A percentile compares a stretch with the other conserved stretches of the same genome.
These are phyloP conservation scores for Erysimum cheiranthoides DNA, from an alignment of 345 rosid genomes.

Conservation along the genomic window DNA sequence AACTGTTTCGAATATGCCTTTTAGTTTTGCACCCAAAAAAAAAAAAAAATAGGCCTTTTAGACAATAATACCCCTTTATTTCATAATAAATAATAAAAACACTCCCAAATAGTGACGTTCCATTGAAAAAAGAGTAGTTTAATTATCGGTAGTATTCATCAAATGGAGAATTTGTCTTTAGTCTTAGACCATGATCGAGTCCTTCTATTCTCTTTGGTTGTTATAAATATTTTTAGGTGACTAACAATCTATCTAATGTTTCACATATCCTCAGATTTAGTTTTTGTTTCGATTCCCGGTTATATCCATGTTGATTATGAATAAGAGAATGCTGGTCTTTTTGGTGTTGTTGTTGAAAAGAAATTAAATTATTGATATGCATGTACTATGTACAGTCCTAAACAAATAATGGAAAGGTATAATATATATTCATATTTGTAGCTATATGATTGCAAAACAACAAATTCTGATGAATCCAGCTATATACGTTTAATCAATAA, in stretches of 20 bases:
- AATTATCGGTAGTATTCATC: neutral
- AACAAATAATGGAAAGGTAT: neutral
- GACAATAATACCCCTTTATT: neutral
- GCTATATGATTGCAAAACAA: conserved; percentile 16
- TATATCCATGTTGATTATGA: neutral
- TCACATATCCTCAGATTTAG: neutral
- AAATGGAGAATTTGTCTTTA: neutral
- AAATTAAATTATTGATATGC: conserved; percentile 23
- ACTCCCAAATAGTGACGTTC: neutral
- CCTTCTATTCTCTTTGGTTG: neutral
- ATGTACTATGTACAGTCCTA: conserved; percentile 19
- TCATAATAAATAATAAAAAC: too few species aligned
- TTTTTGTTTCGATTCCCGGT: neutral
- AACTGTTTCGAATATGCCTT: neutral
- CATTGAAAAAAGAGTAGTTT: neutral
- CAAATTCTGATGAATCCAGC: conserved; percentile 33
- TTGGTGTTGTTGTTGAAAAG: neutral
- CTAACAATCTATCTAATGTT: neutral
- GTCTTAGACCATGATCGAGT: neutral
- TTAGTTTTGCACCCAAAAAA: too few species aligned
- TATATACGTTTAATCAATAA: conserved; percentile 12
- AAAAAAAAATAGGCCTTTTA: neutral
- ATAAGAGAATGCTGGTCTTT: neutral
- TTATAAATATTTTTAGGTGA: neutral
- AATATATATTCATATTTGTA: neutral